Conservation (phyloP, 345 rosid genomes). For the Acer yangbiense region DNA sequence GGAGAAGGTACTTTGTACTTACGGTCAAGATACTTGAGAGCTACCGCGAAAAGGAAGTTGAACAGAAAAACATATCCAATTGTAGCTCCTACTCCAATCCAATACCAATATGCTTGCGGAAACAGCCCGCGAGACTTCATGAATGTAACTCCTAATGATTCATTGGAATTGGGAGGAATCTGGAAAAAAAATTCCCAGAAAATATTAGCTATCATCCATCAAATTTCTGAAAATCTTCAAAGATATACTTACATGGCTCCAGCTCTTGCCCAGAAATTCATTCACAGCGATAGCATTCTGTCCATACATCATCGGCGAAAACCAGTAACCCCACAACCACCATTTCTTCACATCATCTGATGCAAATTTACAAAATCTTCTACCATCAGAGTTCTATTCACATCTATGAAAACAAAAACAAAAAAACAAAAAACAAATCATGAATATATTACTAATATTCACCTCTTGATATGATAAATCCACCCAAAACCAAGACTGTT, state of each 20-base stretch:
- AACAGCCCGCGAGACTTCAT: conserved; percentile 71
- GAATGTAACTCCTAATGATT: conserved; percentile 67
- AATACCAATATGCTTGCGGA: conserved; percentile 78
- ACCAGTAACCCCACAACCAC: conserved; percentile 81
- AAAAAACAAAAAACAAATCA: background rate
- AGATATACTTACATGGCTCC: conserved; percentile 52
- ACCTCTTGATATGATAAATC: conserved; percentile 64
- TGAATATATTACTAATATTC: background rate
- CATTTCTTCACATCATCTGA: conserved; percentile 55
- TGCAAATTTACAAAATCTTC: conserved; percentile 14
- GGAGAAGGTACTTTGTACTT: conserved; percentile 33
- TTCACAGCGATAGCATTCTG: conserved; percentile 65
- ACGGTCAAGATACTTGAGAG: conserved; percentile 74
- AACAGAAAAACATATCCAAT: conserved; percentile 60
- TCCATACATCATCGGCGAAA: conserved; percentile 65
- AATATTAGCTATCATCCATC: background rate
- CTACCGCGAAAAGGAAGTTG: conserved; percentile 67
- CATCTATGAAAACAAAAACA: background rate
- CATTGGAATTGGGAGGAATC: conserved; percentile 54
- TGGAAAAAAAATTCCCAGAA: conserved; percentile 24
- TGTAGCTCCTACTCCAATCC: conserved; percentile 75
- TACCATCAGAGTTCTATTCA: conserved; percentile 16
- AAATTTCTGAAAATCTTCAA: background rate
- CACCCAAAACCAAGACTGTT: conserved; percentile 54
- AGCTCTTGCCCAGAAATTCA: conserved; percentile 62